phyloP scores from a whole-genome alignment of 2,329 filamentous ascomycete genomes.

The Drechslerella stenobrocha region DNA sequence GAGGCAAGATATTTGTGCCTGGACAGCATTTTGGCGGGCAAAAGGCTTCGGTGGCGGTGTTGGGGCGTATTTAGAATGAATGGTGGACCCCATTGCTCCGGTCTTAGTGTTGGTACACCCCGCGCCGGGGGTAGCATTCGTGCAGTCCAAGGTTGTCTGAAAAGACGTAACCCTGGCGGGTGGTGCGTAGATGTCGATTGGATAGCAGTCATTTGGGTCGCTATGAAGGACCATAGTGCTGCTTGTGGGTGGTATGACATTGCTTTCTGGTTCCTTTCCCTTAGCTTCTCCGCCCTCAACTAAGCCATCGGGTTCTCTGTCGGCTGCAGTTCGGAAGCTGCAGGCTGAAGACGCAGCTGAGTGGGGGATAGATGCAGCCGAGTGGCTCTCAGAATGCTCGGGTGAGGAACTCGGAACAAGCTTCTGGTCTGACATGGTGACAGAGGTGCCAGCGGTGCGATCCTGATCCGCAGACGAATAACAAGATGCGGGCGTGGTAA shows the following conservation, averaged over 20 bases:
- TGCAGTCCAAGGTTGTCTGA: neutral
- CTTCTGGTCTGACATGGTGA: neutral
- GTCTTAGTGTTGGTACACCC: neutral
- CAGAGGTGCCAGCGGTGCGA: neutral
- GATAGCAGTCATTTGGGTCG: neutral
- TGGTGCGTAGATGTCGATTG: conserved; percentile 7
- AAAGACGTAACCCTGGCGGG: neutral
- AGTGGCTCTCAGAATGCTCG: neutral
- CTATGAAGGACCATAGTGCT: conserved; percentile 11
- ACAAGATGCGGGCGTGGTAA: no score
- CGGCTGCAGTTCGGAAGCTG: conserved; percentile 4
- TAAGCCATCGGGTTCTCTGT: neutral
- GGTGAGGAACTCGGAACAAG: neutral
- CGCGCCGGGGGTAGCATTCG: neutral
- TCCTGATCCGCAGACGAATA: no score
- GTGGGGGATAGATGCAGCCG: neutral
- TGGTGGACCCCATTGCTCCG: no score
- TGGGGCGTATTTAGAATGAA: conserved; percentile 1
- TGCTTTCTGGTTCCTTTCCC: neutral
- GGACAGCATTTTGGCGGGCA: neutral
- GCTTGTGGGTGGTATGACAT: neutral
- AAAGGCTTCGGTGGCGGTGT: conserved; percentile 12
- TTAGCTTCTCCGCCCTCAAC: neutral
- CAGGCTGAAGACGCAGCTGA: conserved; percentile 2
- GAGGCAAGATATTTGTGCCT: neutral